Percentiles rank a stretch among this genome's conserved stretches.
These are phyloP conservation scores for Oxyria digyna DNA, from an alignment of 148 eudicot genomes.

Conservation along the genomic window DNA sequence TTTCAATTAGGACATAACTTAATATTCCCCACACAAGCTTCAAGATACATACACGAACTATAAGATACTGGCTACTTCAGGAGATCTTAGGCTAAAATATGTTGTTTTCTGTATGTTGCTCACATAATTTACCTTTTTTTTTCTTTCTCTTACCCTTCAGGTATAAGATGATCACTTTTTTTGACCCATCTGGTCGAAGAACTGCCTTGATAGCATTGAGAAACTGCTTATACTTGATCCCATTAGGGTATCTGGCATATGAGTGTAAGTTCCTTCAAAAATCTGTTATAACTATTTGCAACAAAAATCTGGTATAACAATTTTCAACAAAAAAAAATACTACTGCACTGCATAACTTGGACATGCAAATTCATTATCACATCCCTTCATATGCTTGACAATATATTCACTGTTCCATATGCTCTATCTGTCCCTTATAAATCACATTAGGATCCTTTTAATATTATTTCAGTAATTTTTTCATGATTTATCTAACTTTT, in stretches of 20 bases:
- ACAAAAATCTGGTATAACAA: not conserved
- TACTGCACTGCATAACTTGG: not conserved
- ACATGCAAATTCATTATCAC: not conserved
- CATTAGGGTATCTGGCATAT: constrained; percentile 88
- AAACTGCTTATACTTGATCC: constrained; percentile 86
- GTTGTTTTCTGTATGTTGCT: not conserved
- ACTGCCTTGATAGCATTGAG: constrained; percentile 88
- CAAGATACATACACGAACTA: not conserved
- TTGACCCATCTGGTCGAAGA: constrained; percentile 67
- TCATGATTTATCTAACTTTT: not conserved
- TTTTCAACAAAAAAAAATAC: not conserved
- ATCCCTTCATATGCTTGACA: not conserved
- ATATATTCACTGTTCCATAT: not conserved
- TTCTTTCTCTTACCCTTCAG: constrained; percentile 29
- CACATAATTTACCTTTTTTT: constrained; percentile 1
- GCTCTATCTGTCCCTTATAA: not conserved
- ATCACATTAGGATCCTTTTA: too few species aligned
- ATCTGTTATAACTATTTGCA: not conserved
- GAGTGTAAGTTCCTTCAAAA: constrained; percentile 55
- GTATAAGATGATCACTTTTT: constrained; percentile 82
- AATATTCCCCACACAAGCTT: not conserved
- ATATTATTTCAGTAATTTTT: not conserved
- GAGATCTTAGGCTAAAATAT: not conserved
- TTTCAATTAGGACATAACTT: not conserved
- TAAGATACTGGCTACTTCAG: not conserved